These are phyloP conservation scores for Dactylonectria estremocensis DNA, from an alignment of 2,329 filamentous ascomycete species.

Conservation along the genomic window DNA sequence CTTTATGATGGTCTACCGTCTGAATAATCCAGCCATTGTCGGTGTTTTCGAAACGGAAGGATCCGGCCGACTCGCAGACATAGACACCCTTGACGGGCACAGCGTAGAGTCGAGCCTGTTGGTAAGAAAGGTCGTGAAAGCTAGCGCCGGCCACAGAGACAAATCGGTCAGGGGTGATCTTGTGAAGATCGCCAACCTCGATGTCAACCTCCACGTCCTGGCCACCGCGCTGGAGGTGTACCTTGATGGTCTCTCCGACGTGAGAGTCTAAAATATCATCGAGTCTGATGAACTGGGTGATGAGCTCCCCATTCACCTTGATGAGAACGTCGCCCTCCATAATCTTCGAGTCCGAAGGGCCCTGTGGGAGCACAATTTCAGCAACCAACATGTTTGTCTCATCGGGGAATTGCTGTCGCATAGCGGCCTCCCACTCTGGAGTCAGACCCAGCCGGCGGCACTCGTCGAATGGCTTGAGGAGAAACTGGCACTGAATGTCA, in stretches of 20 bases:
- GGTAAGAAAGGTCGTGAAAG: constrained; percentile 97
- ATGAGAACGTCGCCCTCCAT: constrained; percentile 95
- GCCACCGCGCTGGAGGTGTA: constrained; percentile 91
- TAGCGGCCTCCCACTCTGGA: constrained; percentile 87
- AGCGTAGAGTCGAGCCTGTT: constrained; percentile 95
- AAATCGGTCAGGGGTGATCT: constrained; percentile 96
- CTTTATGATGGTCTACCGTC: constrained; percentile 91
- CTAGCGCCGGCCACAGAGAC: constrained; percentile 94
- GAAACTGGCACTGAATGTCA: constrained; percentile 98
- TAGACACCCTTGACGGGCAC: constrained; percentile 94
- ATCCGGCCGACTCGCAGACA: constrained; percentile 94
- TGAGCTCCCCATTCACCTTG: constrained; percentile 92
- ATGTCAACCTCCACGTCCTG: constrained; percentile 89
- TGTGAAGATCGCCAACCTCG: constrained; percentile 89
- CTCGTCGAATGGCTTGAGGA: constrained; percentile 97
- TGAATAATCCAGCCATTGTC: constrained; percentile 96
- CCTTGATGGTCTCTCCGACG: constrained; percentile 82
- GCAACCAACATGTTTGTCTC: constrained; percentile 98
- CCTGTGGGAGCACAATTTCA: constrained; percentile 93
- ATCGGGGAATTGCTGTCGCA: constrained; percentile 87
- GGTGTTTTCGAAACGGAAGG: constrained; percentile 93
- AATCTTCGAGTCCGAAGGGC: constrained; percentile 88
- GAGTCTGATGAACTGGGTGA: constrained; percentile 92
- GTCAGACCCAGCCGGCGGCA: constrained; percentile 90
- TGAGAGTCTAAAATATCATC: constrained; percentile 93